Base-by-base conservation (phyloP, 768 basidiomycete species). In the Mycena metata region DNA sequence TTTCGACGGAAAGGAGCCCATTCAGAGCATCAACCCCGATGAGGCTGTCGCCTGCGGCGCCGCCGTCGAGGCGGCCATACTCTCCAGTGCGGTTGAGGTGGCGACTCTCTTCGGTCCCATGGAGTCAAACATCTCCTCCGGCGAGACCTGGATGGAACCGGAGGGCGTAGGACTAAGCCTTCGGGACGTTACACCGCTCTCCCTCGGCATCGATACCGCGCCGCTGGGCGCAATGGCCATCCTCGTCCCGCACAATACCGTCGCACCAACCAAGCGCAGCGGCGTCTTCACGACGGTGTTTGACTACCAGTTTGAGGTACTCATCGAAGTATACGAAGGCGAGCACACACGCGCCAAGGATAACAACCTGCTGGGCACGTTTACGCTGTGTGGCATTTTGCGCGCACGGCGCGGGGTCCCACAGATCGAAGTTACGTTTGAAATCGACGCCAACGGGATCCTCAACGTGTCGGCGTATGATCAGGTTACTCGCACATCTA, bases 401-500 rank as follows among this genome's bases (percentile, higher is more conserved):
- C 51, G 35, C 52, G 66, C 66, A 13, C 66, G 33, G 11, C 47
- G 59, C 17, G 49, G 50, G 23, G 66, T 67, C 52, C 66, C 66
- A 15, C 66, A 67, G 43, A 43, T 67, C 42, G 66, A 67, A 33
- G 59, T 67, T 50, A 67, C 59, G 42, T 66, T 66, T 39, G 57
- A 66, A 46, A 57, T 64, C 35, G 54, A 64, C 21, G 42, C 15
- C 9, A 60, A 63, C 50, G 61, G 61, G 39, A 60, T 60, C 35
- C 80, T 97, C 77, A 96, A 96, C 80, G 96, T 98, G 71, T 95
- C 95, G 41, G 96, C 96, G 6, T 84, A 91, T 49, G 96, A 98
- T 84, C 97, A 96, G 88, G 96, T 94, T 19, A 97, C 96, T 59
- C 96, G 96, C 74, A 97, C 97, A 83, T 94, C 93, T 59, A 94